Evolutionary conservation across 2,329 filamentous ascomycete species (phyloP).

Genomic region (Setomelanomma holmii): DNA sequence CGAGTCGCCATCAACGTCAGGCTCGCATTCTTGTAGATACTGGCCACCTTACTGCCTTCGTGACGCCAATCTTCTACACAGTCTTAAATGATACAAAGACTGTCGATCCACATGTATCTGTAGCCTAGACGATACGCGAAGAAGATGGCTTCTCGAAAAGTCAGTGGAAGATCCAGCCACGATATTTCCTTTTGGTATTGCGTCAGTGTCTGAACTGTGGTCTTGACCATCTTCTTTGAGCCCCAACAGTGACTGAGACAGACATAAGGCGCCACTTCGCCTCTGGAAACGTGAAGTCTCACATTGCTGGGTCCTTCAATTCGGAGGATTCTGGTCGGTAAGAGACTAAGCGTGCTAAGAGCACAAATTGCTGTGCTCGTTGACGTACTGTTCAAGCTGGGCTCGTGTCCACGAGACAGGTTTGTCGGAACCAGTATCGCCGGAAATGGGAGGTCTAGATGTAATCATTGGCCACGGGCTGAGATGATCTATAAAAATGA

Average conservation of each 20-base stretch:
- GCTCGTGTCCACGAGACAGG: background rate
- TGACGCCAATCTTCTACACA: background rate
- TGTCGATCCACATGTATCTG: background rate
- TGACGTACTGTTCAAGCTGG: background rate
- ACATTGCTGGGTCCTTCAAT: background rate
- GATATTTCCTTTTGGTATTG: background rate
- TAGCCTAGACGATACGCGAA: background rate
- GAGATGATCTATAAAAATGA: no score
- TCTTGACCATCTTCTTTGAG: background rate
- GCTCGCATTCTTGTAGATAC: background rate
- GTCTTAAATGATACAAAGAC: slow-evolving; percentile 1
- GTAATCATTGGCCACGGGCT: no score
- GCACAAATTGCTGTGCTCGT: background rate
- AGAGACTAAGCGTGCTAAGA: background rate
- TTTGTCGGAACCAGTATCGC: no score
- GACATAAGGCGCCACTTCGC: background rate
- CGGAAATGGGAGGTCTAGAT: no score
- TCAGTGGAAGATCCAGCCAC: background rate
- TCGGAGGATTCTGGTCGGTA: background rate
- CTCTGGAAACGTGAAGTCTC: background rate
- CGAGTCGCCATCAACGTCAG: background rate
- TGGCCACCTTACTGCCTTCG: background rate
- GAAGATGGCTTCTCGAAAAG: background rate
- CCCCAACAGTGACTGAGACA: slow-evolving; percentile 1
- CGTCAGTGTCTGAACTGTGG: background rate